Percentiles rank a stretch among this genome's conserved stretches.
Conservation (phyloP, 148 eudicot species). For the Talinum fruticosum region DNA sequence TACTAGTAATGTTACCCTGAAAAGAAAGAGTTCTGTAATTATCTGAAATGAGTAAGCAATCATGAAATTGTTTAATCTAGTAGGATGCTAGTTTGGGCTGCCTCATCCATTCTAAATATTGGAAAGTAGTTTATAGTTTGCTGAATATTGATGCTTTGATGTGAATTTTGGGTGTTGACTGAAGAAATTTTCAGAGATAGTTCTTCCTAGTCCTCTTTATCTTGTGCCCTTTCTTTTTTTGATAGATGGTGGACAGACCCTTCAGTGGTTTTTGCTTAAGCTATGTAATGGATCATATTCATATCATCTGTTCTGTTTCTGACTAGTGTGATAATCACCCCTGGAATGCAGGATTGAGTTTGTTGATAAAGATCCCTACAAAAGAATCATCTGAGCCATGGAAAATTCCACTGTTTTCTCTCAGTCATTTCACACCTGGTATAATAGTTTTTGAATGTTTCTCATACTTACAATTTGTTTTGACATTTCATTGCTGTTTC, state of each 20-base stretch:
- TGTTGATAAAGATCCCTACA: conserved; percentile 39
- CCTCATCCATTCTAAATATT: not conserved
- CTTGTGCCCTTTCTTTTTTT: not conserved
- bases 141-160: not conserved
- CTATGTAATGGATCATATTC: conserved; percentile 1
- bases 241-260: not conserved
- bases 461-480: not conserved
- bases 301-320: not conserved
- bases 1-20: not conserved
- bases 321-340: not conserved
- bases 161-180: no score
- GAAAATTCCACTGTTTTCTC: conserved; percentile 34
- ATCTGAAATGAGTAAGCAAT: not conserved
- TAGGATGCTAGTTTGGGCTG: not conserved
- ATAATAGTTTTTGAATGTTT: conserved; percentile 10
- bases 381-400: conserved; percentile 36
- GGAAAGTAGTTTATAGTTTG: not conserved
- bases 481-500: not conserved
- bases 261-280: not conserved
- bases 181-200: not conserved
- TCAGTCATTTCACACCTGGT: conserved; percentile 40
- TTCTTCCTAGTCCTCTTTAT: not conserved
- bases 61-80: not conserved
- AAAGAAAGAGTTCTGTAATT: not conserved
- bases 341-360: conserved; percentile 22